These are phyloP conservation scores for Colletotrichum agaves DNA, from an alignment of 2,329 filamentous ascomycete species.

Conservation along the genomic window DNA sequence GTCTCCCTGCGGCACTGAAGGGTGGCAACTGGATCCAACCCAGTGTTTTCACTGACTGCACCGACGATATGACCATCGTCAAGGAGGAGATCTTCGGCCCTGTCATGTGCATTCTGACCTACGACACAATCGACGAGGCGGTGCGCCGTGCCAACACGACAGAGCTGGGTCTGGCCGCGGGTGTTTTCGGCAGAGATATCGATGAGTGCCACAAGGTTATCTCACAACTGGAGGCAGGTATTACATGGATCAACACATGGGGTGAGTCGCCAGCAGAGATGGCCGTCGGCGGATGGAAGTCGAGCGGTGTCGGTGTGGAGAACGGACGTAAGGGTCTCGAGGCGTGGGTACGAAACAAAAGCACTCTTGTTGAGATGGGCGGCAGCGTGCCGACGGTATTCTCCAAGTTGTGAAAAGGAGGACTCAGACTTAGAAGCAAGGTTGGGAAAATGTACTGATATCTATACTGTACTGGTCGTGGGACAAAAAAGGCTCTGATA, in stretches of 20 bases:
- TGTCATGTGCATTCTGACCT: slow-evolving; percentile 83
- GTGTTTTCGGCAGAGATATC: slow-evolving; percentile 82
- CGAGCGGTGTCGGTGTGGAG: slow-evolving; percentile 88
- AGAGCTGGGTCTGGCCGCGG: slow-evolving; percentile 81
- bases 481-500: neutral
- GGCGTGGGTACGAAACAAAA: slow-evolving; percentile 88
- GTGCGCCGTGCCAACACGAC: slow-evolving; percentile 81
- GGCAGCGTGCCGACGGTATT: slow-evolving; percentile 79
- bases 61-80: slow-evolving; percentile 81
- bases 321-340: slow-evolving; percentile 84
- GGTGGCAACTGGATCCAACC: slow-evolving; percentile 87
- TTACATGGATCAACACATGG: slow-evolving; percentile 95
- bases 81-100: slow-evolving; percentile 90
- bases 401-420: slow-evolving; percentile 66
- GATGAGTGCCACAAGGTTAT: slow-evolving; percentile 79
- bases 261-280: slow-evolving; percentile 93
- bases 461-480: neutral
- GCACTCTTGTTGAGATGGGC: slow-evolving; percentile 85
- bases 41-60: slow-evolving; percentile 88
- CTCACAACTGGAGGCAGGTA: slow-evolving; percentile 79
- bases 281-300: slow-evolving; percentile 92
- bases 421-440: neutral
- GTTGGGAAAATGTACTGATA: slow-evolving; percentile 8
- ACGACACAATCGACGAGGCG: slow-evolving; percentile 76
- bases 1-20: slow-evolving; percentile 58